These are phyloP conservation scores for Acanthamoeba polyphaga DNA, from an alignment of 208 protist genomes.

Conservation along the genomic window DNA sequence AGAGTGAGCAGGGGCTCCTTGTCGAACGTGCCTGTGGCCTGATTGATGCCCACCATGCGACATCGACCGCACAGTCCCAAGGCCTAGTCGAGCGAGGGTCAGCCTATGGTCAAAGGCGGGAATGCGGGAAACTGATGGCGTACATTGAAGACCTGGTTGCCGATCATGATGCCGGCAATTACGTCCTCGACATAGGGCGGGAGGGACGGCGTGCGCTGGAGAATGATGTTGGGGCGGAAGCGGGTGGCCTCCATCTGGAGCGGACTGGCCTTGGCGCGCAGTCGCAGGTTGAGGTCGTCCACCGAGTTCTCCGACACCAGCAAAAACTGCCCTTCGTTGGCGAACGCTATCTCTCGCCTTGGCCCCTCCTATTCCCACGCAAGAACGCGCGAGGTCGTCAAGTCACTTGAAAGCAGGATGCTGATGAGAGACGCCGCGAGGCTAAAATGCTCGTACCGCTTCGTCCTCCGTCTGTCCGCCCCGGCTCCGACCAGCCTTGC, in stretches of 20 bases:
- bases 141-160: slow-evolving; percentile 67
- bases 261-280: background rate
- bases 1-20: slow-evolving; percentile 57
- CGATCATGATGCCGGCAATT: slow-evolving; percentile 18
- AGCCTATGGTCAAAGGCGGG: background rate
- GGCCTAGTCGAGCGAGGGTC: background rate
- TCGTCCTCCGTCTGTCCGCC: background rate
- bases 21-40: slow-evolving; percentile 5
- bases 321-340: slow-evolving; percentile 72
- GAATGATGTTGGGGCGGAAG: slow-evolving; percentile 59
- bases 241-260: slow-evolving; percentile 6
- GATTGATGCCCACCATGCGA: slow-evolving; percentile 66
- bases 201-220: background rate
- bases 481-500: slow-evolving; percentile 11
- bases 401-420: too few relatives aligned
- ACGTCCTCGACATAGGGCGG: slow-evolving; percentile 17
- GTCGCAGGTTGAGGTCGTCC: slow-evolving; percentile 41
- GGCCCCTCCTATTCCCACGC: background rate
- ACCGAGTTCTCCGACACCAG: slow-evolving; percentile 63
- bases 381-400: too few relatives aligned
- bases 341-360: slow-evolving; percentile 23
- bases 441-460: background rate
- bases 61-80: slow-evolving; percentile 23
- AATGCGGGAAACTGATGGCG: background rate
- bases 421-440: too few relatives aligned